These are phyloP conservation scores for Xylaria telfairii DNA, from an alignment of 495 filamentous ascomycete genomes.

Conservation along the genomic window DNA sequence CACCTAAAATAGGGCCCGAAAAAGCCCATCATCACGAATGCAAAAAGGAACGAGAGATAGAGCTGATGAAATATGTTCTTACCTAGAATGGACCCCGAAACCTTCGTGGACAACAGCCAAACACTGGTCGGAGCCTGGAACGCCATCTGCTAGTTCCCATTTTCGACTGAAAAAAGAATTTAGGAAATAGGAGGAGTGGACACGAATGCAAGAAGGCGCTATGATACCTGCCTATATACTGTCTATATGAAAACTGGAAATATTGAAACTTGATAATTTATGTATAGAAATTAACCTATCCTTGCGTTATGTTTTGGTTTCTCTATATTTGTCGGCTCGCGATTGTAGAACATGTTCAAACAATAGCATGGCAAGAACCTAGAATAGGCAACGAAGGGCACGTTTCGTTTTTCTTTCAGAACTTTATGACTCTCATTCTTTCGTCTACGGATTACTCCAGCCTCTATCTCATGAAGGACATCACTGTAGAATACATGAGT, in stretches of 20 bases:
- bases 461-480: constrained; percentile 40
- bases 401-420: not conserved
- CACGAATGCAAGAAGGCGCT: not conserved
- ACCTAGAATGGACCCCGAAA: constrained; percentile 30
- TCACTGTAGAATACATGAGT: constrained; percentile 43
- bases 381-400: not conserved
- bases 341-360: not conserved
- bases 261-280: too few relatives aligned
- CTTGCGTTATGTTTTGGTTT: too few relatives aligned
- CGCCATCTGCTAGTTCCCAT: constrained; percentile 35
- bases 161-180: too few relatives aligned
- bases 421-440: constrained; percentile 35
- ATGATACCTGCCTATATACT: not conserved
- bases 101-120: constrained; percentile 32
- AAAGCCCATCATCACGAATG: too few relatives aligned
- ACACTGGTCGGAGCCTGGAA: constrained; percentile 39
- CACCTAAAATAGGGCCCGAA: not conserved
- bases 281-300: too few relatives aligned
- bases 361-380: not conserved
- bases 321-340: not conserved
- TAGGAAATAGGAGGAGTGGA: too few relatives aligned
- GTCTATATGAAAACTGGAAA: not conserved
- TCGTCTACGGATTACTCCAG: constrained; percentile 37
- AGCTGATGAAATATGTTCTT: not conserved
- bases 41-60: not conserved